These are phyloP conservation scores for Akanthomyces muscarius DNA, from an alignment of 2,329 filamentous ascomycete species.

Conservation along the genomic window DNA sequence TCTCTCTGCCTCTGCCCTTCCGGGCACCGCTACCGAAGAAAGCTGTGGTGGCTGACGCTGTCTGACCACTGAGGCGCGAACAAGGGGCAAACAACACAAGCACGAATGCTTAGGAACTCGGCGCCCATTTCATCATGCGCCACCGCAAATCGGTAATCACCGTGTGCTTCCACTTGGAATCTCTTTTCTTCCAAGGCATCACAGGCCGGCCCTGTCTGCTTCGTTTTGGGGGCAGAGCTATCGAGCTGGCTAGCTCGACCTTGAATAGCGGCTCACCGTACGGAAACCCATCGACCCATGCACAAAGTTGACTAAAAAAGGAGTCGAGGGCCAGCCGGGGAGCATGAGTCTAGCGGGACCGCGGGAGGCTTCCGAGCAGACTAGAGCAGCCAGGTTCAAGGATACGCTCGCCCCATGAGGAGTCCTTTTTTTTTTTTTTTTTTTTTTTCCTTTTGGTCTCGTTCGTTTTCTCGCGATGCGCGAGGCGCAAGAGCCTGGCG, in stretches of 20 bases:
- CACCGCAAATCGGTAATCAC: conserved; percentile 11
- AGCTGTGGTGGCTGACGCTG: conserved; percentile 2
- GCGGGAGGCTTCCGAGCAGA: conserved; percentile 10
- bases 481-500: not conserved
- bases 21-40: not conserved
- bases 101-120: not conserved
- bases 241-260: not conserved
- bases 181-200: not conserved
- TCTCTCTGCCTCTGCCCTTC: not conserved
- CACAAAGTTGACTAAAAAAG: too few relatives aligned
- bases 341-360: not conserved
- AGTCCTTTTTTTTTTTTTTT: too few relatives aligned
- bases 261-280: not conserved
- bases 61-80: not conserved
- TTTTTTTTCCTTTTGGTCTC: too few relatives aligned
- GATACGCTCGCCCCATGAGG: not conserved
- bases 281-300: too few relatives aligned
- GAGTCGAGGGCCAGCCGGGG: not conserved
- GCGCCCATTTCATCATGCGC: not conserved
- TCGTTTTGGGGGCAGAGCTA: not conserved
- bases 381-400: conserved; percentile 9
- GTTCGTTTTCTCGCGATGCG: conserved; percentile 1
- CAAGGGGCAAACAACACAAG: not conserved
- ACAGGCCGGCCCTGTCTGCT: too few relatives aligned
- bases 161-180: not conserved